Conservation (phyloP, 169 alveolate species). For the Plasmodium coatneyi region DNA sequence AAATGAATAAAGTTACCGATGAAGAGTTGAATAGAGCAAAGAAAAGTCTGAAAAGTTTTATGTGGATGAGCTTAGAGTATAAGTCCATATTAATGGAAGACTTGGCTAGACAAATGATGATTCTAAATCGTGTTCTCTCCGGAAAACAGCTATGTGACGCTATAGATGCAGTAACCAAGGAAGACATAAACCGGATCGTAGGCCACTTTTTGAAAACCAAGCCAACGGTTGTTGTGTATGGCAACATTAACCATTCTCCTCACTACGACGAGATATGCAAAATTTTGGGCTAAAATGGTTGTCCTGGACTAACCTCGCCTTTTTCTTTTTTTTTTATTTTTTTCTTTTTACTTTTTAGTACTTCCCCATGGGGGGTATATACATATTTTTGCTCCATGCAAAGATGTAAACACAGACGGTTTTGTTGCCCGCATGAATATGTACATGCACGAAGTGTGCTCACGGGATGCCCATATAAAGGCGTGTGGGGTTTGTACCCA, state of each 20-base stretch:
- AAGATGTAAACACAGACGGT: neutral
- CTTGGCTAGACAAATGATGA: conserved; percentile 87
- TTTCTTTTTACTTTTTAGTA: neutral
- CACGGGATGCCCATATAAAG: neutral
- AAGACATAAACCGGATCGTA: conserved; percentile 80
- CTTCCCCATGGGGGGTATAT: neutral
- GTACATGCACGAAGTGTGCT: neutral
- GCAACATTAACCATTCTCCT: conserved; percentile 84
- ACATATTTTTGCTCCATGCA: neutral
- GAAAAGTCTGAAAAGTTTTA: conserved; percentile 84
- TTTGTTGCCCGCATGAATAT: neutral
- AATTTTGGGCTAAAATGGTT: conserved; percentile 19
- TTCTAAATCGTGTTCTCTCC: conserved; percentile 82
- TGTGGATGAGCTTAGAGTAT: conserved; percentile 87
- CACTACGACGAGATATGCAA: conserved; percentile 85
- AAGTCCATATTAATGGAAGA: conserved; percentile 88
- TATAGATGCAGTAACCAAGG: conserved; percentile 83
- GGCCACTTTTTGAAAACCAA: conserved; percentile 76
- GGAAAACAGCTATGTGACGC: conserved; percentile 83
- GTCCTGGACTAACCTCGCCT: neutral
- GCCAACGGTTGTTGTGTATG: conserved; percentile 88
- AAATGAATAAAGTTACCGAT: conserved; percentile 80
- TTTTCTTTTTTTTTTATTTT: neutral
- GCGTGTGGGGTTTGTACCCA: neutral
- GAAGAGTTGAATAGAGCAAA: conserved; percentile 89